phyloP scores from a whole-genome alignment of 345 rosid genomes.

The Syzygium aromaticum region DNA sequence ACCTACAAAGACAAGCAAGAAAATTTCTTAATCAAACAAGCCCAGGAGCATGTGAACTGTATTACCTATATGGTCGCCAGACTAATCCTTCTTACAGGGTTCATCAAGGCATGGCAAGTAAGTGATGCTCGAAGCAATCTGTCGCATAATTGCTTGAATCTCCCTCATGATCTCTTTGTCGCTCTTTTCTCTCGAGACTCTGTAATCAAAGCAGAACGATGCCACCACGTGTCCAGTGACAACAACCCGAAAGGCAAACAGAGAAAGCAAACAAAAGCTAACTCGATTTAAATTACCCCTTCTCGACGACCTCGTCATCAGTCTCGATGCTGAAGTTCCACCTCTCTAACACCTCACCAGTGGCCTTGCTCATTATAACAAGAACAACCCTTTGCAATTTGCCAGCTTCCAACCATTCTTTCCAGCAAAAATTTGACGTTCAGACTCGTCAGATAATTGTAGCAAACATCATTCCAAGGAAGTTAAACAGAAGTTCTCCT shows the following conservation, averaged over 20 bases:
- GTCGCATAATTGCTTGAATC: slow-evolving; percentile 94
- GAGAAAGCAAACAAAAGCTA: neutral
- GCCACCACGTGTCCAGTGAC: neutral
- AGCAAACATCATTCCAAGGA: neutral
- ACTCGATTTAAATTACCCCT: slow-evolving; percentile 39
- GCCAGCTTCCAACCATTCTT: slow-evolving; percentile 94
- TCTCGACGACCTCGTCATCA: slow-evolving; percentile 68
- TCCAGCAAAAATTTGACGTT: slow-evolving; percentile 1
- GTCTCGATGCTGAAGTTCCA: slow-evolving; percentile 94
- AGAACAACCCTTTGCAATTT: slow-evolving; percentile 79
- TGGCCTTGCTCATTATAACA: slow-evolving; percentile 82
- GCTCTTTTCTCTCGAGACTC: slow-evolving; percentile 88
- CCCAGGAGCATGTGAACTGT: neutral
- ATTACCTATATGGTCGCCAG: neutral
- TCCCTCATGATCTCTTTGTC: slow-evolving; percentile 96
- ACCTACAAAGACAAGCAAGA: slow-evolving; percentile 29
- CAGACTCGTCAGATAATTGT: slow-evolving; percentile 1
- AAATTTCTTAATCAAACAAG: neutral
- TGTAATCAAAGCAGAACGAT: slow-evolving; percentile 11
- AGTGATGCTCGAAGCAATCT: slow-evolving; percentile 88
- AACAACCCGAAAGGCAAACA: neutral
- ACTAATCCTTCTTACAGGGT: slow-evolving; percentile 43
- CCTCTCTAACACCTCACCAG: slow-evolving; percentile 80
- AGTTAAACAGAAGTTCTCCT: neutral
- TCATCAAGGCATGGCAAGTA: slow-evolving; percentile 97